phyloP scores from a whole-genome alignment of 306 rosid genomes.

The Parietaria judaica region DNA sequence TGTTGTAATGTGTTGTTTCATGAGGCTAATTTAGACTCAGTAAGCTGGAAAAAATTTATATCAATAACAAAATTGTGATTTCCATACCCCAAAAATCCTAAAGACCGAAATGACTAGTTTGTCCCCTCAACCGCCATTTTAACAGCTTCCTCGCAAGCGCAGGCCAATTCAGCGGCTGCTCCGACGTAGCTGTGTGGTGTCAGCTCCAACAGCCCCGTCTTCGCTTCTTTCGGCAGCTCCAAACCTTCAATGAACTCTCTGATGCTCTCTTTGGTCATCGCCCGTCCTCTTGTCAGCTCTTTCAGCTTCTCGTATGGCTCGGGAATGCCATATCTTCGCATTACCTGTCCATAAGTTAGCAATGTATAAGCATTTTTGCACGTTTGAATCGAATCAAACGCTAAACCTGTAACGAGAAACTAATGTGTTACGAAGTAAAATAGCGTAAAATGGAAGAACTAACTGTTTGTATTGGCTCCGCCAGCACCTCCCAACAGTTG shows the following conservation, averaged over 20 bases:
- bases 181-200: constrained; percentile 82
- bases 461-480: constrained; percentile 94
- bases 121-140: constrained; percentile 13
- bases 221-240: constrained; percentile 64
- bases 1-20: too few species aligned
- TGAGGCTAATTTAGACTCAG: too few species aligned
- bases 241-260: constrained; percentile 61
- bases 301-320: constrained; percentile 95
- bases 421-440: background rate
- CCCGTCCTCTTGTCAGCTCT: constrained; percentile 77
- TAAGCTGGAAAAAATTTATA: too few species aligned
- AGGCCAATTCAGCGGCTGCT: constrained; percentile 74
- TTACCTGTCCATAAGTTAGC: constrained; percentile 35
- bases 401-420: background rate
- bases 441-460: constrained; percentile 2
- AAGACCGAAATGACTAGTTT: too few species aligned
- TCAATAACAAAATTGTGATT: too few species aligned
- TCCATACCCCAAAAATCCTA: too few species aligned
- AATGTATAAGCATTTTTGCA: too few species aligned
- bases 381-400: too few species aligned
- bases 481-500: constrained; percentile 92
- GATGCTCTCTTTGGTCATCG: constrained; percentile 67
- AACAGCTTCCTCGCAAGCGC: constrained; percentile 37
- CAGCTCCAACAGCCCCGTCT: constrained; percentile 48
- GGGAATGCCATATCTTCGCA: constrained; percentile 88